Conservation (phyloP, 1,139 yeast species). For the Geotrichum armillariae region DNA sequence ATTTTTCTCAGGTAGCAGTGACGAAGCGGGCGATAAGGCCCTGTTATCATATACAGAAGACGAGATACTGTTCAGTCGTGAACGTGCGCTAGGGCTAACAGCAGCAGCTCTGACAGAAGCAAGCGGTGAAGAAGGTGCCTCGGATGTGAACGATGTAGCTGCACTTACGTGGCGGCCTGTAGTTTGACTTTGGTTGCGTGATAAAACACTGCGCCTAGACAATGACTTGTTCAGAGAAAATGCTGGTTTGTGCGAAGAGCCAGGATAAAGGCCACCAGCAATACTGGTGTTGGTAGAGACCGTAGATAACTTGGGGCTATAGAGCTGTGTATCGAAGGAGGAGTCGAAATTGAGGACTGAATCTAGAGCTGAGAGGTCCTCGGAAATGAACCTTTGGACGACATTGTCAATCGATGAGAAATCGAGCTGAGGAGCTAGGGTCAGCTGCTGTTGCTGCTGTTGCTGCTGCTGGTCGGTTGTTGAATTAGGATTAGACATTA, state of each 20-base stretch:
- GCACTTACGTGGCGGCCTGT: neutral
- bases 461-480: neutral
- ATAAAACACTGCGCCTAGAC: neutral
- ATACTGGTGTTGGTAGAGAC: neutral
- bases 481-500: neutral
- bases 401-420: conserved; percentile 2
- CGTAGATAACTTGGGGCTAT: neutral
- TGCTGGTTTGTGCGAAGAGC: neutral
- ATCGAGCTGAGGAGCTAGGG: neutral
- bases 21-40: neutral
- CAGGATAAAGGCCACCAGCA: neutral
- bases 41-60: conserved; percentile 1
- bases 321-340: neutral
- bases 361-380: conserved; percentile 7
- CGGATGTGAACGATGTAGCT: neutral
- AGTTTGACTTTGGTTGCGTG: neutral
- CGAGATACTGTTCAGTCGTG: neutral
- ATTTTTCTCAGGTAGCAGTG: neutral
- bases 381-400: conserved; percentile 6
- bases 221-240: neutral
- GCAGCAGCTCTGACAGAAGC: neutral
- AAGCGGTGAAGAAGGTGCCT: neutral
- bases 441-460: neutral
- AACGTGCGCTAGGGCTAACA: neutral
- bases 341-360: neutral